phyloP scores from a whole-genome alignment of 2,329 filamentous ascomycete genomes.

The Aureobasidium sp. region DNA sequence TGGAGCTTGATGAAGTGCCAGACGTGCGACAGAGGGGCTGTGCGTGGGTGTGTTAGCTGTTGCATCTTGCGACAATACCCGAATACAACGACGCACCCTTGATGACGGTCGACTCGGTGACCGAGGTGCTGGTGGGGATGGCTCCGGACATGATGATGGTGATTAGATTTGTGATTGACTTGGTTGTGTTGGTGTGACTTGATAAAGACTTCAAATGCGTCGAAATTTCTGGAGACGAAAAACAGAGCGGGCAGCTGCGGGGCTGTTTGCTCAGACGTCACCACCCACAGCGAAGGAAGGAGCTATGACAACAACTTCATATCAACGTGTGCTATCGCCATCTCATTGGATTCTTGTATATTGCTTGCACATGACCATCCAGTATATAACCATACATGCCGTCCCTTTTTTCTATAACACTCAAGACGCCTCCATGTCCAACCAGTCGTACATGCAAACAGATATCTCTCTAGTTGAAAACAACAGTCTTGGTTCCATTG shows the following conservation, averaged over 20 bases:
- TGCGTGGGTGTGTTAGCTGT: neutral
- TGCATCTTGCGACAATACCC: neutral
- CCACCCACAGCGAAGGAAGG: neutral
- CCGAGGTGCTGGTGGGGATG: slow-evolving; percentile 61
- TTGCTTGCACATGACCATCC: neutral
- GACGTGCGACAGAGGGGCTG: slow-evolving; percentile 56
- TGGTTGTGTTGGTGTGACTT: neutral
- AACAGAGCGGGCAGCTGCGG: slow-evolving; percentile 1
- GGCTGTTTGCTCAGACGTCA: slow-evolving; percentile 4
- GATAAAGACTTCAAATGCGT: neutral
- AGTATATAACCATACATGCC: neutral
- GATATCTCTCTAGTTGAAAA: slow-evolving; percentile 50
- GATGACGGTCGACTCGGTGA: slow-evolving; percentile 62
- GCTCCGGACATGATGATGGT: slow-evolving; percentile 18
- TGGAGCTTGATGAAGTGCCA: slow-evolving; percentile 72
- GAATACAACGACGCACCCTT: slow-evolving; percentile 26
- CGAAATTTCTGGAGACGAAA: slow-evolving; percentile 6
- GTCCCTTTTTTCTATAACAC: neutral
- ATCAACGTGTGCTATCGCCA: neutral
- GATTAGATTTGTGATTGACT: neutral
- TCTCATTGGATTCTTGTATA: neutral
- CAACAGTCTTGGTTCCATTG: slow-evolving; percentile 73
- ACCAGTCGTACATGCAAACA: neutral
- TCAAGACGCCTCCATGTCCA: neutral
- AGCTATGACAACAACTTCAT: neutral